These are phyloP conservation scores for Lecanoromycetidae sp. DNA, from an alignment of 2,329 filamentous ascomycete species.

Conservation along the genomic window DNA sequence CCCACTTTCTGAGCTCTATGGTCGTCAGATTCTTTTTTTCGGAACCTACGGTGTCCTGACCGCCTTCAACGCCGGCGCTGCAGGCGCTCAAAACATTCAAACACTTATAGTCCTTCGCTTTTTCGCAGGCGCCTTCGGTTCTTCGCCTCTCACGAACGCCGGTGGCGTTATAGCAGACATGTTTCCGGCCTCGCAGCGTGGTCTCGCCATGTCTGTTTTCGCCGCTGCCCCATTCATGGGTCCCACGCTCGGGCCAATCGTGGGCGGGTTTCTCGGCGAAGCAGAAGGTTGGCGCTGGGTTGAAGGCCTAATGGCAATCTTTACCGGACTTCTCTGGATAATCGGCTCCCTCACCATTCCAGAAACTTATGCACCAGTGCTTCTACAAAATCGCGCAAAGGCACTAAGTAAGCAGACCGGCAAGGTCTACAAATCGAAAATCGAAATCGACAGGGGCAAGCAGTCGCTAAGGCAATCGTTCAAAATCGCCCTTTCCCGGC, in stretches of 20 bases:
- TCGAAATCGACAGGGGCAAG: slow-evolving; percentile 30
- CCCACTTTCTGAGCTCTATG: slow-evolving; percentile 48
- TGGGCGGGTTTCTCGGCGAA: slow-evolving; percentile 39
- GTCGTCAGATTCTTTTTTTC: slow-evolving; percentile 42
- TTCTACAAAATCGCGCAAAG: slow-evolving; percentile 39
- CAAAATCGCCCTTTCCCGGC: slow-evolving; percentile 38
- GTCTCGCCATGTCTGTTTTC: slow-evolving; percentile 33
- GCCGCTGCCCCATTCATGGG: slow-evolving; percentile 35
- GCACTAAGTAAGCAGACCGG: slow-evolving; percentile 38
- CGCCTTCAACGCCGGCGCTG: slow-evolving; percentile 49
- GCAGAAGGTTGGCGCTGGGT: slow-evolving; percentile 36
- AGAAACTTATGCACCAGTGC: slow-evolving; percentile 40
- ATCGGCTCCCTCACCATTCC: slow-evolving; percentile 30
- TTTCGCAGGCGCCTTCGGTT: slow-evolving; percentile 51
- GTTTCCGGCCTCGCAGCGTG: slow-evolving; percentile 31
- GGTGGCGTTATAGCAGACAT: slow-evolving; percentile 38
- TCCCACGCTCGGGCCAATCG: slow-evolving; percentile 39
- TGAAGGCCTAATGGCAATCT: slow-evolving; percentile 32
- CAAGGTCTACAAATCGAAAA: slow-evolving; percentile 35
- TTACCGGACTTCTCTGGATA: slow-evolving; percentile 34
- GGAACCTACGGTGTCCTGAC: slow-evolving; percentile 46
- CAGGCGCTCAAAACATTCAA: slow-evolving; percentile 45
- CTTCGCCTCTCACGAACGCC: slow-evolving; percentile 49
- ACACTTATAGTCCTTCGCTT: slow-evolving; percentile 56
- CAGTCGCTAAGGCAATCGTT: slow-evolving; percentile 28